Conservation (phyloP, 2,329 filamentous ascomycete genomes). For the Aspergillus costaricaensis region DNA sequence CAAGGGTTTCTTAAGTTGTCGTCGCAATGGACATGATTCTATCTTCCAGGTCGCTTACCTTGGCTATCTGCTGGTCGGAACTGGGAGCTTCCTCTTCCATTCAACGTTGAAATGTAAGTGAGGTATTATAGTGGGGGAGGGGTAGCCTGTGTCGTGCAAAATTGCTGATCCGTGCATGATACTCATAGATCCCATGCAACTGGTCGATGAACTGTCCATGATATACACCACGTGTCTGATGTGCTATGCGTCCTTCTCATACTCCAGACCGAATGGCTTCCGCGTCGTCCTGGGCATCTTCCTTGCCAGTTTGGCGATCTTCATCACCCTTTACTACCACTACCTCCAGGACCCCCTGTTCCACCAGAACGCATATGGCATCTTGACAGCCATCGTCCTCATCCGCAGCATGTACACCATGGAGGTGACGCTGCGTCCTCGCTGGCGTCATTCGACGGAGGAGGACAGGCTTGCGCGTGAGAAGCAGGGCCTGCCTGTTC, state of each 20-base stretch:
- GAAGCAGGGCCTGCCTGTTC: slow-evolving; percentile 39
- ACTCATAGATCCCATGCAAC: slow-evolving; percentile 65
- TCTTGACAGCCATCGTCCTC: slow-evolving; percentile 70
- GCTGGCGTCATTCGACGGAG: slow-evolving; percentile 52
- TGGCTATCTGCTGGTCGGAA: slow-evolving; percentile 63
- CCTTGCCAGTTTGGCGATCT: slow-evolving; percentile 59
- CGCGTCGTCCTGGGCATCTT: slow-evolving; percentile 58
- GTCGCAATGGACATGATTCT: slow-evolving; percentile 69
- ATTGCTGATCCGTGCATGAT: slow-evolving; percentile 23
- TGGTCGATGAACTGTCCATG: slow-evolving; percentile 71
- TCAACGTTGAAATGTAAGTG: slow-evolving; percentile 62
- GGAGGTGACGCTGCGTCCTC: slow-evolving; percentile 66
- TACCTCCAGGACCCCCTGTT: slow-evolving; percentile 79
- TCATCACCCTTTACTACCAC: slow-evolving; percentile 80
- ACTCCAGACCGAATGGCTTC: slow-evolving; percentile 57
- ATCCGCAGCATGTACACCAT: slow-evolving; percentile 76
- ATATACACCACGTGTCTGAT: slow-evolving; percentile 72
- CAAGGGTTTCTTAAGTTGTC: slow-evolving; percentile 73
- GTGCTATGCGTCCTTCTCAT: slow-evolving; percentile 74
- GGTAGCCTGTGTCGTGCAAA: no score
- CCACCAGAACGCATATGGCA: slow-evolving; percentile 76
- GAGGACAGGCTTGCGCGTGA: slow-evolving; percentile 46
- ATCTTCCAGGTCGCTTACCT: slow-evolving; percentile 72
- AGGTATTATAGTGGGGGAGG: background rate
- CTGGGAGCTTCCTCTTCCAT: slow-evolving; percentile 65